Evolutionary conservation across 129 eudicot species (phyloP).

Genomic region (Ambrosia trifida): DNA sequence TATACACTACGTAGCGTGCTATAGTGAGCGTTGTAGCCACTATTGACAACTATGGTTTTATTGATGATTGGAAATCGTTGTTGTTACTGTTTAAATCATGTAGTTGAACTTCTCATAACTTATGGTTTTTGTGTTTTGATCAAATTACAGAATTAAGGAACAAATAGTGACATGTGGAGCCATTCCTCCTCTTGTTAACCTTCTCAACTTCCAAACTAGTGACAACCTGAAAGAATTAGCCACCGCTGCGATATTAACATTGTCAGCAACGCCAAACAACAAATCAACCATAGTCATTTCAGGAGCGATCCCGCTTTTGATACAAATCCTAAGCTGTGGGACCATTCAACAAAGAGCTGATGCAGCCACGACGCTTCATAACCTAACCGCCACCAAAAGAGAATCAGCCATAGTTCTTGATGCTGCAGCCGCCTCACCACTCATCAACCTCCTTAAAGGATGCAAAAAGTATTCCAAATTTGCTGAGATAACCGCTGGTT

Average conservation of each 20-base stretch:
- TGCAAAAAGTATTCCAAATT: conserved; percentile 74
- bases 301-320: conserved; percentile 56
- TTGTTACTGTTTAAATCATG: neutral
- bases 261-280: conserved; percentile 67
- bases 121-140: neutral
- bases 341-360: conserved; percentile 69
- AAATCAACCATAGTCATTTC: conserved; percentile 59
- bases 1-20: no score
- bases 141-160: conserved; percentile 65
- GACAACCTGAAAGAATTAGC: conserved; percentile 60
- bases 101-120: neutral
- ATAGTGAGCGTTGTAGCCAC: no score
- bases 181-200: conserved; percentile 65
- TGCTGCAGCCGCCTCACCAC: conserved; percentile 51
- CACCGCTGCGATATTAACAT: conserved; percentile 72
- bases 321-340: conserved; percentile 62
- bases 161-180: conserved; percentile 67
- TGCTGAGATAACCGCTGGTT: conserved; percentile 66
- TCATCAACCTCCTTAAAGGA: conserved; percentile 64
- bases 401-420: conserved; percentile 43
- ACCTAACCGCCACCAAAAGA: conserved; percentile 49
- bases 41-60: no score
- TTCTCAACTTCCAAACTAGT: conserved; percentile 47
- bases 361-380: conserved; percentile 71
- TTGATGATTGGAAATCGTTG: no score